Evolutionary conservation across 176 grass and related monocot genomes (phyloP).

Genomic region (Carex littledalei): DNA sequence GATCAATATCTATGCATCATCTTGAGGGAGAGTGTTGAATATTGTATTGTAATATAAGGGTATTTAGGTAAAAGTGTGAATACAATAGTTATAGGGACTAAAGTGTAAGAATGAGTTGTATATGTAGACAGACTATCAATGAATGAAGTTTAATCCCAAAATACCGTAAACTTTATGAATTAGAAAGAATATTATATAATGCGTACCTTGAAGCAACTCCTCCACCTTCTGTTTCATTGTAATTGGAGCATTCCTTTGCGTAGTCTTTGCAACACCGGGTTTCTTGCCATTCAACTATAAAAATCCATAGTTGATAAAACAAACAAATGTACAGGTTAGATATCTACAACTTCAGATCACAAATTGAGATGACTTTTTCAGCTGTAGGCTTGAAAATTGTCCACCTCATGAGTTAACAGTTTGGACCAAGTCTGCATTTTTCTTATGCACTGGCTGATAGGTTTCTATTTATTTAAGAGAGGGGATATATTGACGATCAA

Average conservation of each 20-base stretch:
- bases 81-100: too few relatives aligned
- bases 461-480: not conserved
- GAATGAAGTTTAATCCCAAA: too few relatives aligned
- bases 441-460: not conserved
- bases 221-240: slow-evolving; percentile 12
- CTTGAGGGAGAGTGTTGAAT: too few relatives aligned
- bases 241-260: not conserved
- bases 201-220: slow-evolving; percentile 9
- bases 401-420: not conserved
- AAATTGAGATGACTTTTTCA: not conserved
- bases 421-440: not conserved
- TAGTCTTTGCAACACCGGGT: slow-evolving; percentile 1
- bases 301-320: not conserved
- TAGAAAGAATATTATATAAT: not conserved
- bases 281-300: slow-evolving; percentile 10
- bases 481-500: not conserved
- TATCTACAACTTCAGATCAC: not conserved
- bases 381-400: not conserved
- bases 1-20: too few relatives aligned
- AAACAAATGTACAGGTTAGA: not conserved
- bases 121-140: too few relatives aligned
- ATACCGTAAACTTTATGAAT: too few relatives aligned
- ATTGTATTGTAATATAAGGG: too few relatives aligned
- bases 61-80: too few relatives aligned
- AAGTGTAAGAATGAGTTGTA: too few relatives aligned